phyloP scores from a whole-genome alignment of 2,329 filamentous ascomycete genomes.

The Mycocentrospora acerina region DNA sequence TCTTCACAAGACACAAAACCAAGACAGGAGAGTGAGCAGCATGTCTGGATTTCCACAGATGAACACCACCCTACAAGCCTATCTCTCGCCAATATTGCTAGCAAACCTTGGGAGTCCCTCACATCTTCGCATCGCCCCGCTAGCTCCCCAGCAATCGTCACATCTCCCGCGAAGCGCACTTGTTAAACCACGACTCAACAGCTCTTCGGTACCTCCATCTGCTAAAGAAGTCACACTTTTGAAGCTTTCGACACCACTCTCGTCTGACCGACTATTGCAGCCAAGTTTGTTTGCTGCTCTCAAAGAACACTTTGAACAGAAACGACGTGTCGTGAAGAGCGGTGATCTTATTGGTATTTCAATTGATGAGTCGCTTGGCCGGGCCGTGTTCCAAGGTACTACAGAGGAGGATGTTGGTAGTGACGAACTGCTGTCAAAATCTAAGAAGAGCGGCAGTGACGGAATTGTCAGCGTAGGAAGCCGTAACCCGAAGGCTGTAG shows the following conservation, averaged over 20 bases:
- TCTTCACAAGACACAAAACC: conserved; percentile 46
- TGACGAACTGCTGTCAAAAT: conserved; percentile 55
- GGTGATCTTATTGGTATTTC: conserved; percentile 88
- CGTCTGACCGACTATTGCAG: conserved; percentile 81
- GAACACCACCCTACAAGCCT: conserved; percentile 50
- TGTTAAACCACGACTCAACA: conserved; percentile 47
- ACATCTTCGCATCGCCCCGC: conserved; percentile 75
- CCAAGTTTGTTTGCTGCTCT: conserved; percentile 82
- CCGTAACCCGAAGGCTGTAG: conserved; percentile 54
- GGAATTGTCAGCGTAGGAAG: conserved; percentile 10
- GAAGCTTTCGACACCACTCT: conserved; percentile 85
- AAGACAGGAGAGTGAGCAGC: conserved; percentile 50
- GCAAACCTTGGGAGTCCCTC: conserved; percentile 79
- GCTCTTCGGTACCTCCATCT: conserved; percentile 57
- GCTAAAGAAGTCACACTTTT: conserved; percentile 82
- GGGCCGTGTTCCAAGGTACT: conserved; percentile 72
- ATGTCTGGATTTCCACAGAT: conserved; percentile 42
- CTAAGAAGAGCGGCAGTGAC: conserved; percentile 38
- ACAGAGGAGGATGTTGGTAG: conserved; percentile 68
- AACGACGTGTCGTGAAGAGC: conserved; percentile 76
- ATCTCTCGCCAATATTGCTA: conserved; percentile 82
- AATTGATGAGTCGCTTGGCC: conserved; percentile 81
- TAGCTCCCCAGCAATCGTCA: conserved; percentile 55
- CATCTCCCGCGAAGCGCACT: conserved; percentile 35
- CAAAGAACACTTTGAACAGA: conserved; percentile 84